Conservation (phyloP, 768 basidiomycete genomes). For the Boletus rubescentipes region DNA sequence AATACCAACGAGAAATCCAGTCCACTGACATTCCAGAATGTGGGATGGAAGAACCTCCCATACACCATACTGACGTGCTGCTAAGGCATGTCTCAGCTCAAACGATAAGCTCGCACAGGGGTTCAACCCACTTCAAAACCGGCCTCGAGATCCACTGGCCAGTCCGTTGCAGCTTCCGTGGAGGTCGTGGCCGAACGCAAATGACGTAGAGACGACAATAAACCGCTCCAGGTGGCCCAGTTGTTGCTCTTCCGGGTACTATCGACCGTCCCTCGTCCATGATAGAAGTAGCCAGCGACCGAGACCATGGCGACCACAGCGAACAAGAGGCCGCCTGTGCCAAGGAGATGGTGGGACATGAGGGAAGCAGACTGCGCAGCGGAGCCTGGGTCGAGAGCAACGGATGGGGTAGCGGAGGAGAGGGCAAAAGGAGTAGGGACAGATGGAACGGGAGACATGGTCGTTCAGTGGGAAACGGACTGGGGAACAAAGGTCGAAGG, state of each 20-base stretch:
- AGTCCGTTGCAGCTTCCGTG: background rate
- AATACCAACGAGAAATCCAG: background rate
- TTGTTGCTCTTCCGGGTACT: background rate
- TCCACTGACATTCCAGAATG: conserved; percentile 16
- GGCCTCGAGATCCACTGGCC: conserved; percentile 8
- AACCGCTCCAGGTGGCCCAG: conserved; percentile 2
- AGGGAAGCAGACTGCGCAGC: background rate
- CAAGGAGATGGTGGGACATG: background rate
- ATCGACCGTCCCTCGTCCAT: background rate
- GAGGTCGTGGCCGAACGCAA: background rate
- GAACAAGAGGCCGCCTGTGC: conserved; percentile 19
- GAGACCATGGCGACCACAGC: conserved; percentile 11
- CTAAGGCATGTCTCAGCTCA: background rate
- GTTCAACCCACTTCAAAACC: conserved; percentile 7
- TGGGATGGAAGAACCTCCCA: conserved; percentile 23
- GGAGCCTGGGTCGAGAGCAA: background rate
- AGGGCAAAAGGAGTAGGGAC: conserved; percentile 6
- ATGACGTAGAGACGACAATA: conserved; percentile 11
- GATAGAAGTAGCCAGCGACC: conserved; percentile 16
- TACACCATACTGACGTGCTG: conserved; percentile 23
- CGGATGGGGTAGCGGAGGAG: conserved; percentile 2
- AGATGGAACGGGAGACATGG: conserved; percentile 21
- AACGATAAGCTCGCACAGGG: background rate
- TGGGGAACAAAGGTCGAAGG: background rate
- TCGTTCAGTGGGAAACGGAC: background rate